These are phyloP conservation scores for Microthyrium microscopicum DNA, from an alignment of 2,329 filamentous ascomycete genomes.

Conservation along the genomic window DNA sequence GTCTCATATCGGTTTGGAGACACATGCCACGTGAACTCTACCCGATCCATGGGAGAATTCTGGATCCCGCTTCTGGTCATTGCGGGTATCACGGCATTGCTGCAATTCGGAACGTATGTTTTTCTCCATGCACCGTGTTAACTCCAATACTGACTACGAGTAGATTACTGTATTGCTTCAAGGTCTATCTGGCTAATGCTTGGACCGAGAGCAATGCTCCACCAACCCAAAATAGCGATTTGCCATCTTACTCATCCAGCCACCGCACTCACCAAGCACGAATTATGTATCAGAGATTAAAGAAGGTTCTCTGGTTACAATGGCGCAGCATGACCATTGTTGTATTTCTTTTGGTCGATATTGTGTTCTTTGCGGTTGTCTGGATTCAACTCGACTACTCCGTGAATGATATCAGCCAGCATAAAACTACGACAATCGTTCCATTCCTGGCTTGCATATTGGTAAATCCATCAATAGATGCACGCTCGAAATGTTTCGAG, in stretches of 20 bases:
- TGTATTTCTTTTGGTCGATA: slow-evolving; percentile 74
- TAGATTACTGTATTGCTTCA: slow-evolving; percentile 63
- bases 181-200: slow-evolving; percentile 78
- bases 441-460: slow-evolving; percentile 63
- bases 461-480: slow-evolving; percentile 23
- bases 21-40: slow-evolving; percentile 88
- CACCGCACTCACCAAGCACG: slow-evolving; percentile 65
- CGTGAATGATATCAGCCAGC: slow-evolving; percentile 40
- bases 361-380: slow-evolving; percentile 83
- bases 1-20: slow-evolving; percentile 87
- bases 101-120: slow-evolving; percentile 69
- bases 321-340: slow-evolving; percentile 90
- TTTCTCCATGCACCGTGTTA: slow-evolving; percentile 3
- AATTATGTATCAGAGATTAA: slow-evolving; percentile 74
- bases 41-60: slow-evolving; percentile 65
- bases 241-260: slow-evolving; percentile 63
- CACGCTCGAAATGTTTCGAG: slow-evolving; percentile 50
- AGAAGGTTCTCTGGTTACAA: slow-evolving; percentile 74
- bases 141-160: background rate
- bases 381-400: slow-evolving; percentile 72
- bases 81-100: slow-evolving; percentile 55
- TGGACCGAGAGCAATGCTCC: slow-evolving; percentile 55
- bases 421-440: slow-evolving; percentile 37
- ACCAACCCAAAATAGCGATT: slow-evolving; percentile 41
- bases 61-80: slow-evolving; percentile 82